Conservation (phyloP, 2,329 filamentous ascomycete genomes). For the Leptographium radiaticola region DNA sequence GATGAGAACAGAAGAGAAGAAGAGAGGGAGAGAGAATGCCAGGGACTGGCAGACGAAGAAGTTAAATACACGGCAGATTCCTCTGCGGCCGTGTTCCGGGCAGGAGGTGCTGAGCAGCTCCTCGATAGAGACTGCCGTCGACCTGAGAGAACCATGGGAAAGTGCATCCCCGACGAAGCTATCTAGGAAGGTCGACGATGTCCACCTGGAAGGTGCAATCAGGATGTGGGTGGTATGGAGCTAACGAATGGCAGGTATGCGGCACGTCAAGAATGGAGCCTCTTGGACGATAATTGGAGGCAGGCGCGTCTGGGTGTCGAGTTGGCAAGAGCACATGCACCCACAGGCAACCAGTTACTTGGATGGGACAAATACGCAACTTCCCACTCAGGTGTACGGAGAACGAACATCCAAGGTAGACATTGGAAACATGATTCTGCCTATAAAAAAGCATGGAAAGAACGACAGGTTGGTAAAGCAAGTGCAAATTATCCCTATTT, state of each 20-base stretch:
- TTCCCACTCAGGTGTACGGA: too few species aligned
- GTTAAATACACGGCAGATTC: background rate
- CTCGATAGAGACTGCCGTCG: background rate
- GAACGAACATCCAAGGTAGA: too few species aligned
- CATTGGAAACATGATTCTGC: too few species aligned
- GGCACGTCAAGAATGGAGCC: too few species aligned
- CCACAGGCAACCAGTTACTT: too few species aligned
- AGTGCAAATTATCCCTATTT: background rate
- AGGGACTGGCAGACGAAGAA: background rate
- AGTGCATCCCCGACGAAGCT: background rate
- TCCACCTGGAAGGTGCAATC: background rate
- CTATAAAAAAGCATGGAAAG: background rate
- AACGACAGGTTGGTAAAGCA: background rate
- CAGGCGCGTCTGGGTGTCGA: too few species aligned
- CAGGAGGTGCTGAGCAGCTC: background rate
- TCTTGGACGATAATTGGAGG: too few species aligned
- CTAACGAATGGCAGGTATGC: too few species aligned
- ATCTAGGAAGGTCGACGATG: too few species aligned
- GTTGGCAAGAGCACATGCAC: too few species aligned
- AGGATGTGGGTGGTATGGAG: background rate
- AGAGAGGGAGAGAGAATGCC: background rate
- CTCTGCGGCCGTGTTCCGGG: too few species aligned
- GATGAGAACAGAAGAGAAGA: background rate
- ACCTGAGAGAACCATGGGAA: background rate
- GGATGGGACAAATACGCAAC: too few species aligned